These are phyloP conservation scores for Delitschia confertaspora DNA, from an alignment of 495 filamentous ascomycete genomes.

Conservation along the genomic window DNA sequence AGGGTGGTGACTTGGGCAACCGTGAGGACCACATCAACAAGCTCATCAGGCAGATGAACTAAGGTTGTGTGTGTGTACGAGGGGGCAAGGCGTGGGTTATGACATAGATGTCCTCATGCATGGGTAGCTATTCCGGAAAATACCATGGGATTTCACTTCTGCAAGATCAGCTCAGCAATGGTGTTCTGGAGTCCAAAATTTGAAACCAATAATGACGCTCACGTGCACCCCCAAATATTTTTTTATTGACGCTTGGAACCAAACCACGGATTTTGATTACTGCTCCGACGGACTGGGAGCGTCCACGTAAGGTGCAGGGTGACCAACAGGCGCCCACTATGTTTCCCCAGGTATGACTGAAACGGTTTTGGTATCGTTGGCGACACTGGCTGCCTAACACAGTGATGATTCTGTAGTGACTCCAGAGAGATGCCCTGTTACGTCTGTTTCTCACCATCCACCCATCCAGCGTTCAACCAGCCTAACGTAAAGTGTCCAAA, in stretches of 20 bases:
- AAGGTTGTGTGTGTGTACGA: slow-evolving; percentile 40
- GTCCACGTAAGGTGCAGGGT: neutral
- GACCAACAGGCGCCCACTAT: neutral
- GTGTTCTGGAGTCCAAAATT: slow-evolving; percentile 11
- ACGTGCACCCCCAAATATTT: slow-evolving; percentile 2
- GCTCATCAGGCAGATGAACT: slow-evolving; percentile 98
- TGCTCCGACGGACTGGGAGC: slow-evolving; percentile 3
- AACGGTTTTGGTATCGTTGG: too few relatives aligned
- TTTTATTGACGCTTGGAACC: slow-evolving; percentile 12
- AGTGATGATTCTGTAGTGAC: too few relatives aligned
- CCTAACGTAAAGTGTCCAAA: too few relatives aligned
- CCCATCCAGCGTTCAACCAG: too few relatives aligned
- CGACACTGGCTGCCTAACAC: too few relatives aligned
- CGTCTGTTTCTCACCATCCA: too few relatives aligned
- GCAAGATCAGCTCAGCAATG: too few relatives aligned
- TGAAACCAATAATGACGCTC: slow-evolving; percentile 3
- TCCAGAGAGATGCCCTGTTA: too few relatives aligned
- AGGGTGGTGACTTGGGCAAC: slow-evolving; percentile 97
- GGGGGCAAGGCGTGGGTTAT: slow-evolving; percentile 13
- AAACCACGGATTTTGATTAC: slow-evolving; percentile 20
- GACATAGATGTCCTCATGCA: slow-evolving; percentile 7
- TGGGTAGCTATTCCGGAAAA: slow-evolving; percentile 13
- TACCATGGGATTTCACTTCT: slow-evolving; percentile 14
- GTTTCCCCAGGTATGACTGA: too few relatives aligned
- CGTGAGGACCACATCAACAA: slow-evolving; percentile 97